Base-by-base conservation (phyloP, 2,329 filamentous ascomycete genomes). In the Paraphoma sp. region DNA sequence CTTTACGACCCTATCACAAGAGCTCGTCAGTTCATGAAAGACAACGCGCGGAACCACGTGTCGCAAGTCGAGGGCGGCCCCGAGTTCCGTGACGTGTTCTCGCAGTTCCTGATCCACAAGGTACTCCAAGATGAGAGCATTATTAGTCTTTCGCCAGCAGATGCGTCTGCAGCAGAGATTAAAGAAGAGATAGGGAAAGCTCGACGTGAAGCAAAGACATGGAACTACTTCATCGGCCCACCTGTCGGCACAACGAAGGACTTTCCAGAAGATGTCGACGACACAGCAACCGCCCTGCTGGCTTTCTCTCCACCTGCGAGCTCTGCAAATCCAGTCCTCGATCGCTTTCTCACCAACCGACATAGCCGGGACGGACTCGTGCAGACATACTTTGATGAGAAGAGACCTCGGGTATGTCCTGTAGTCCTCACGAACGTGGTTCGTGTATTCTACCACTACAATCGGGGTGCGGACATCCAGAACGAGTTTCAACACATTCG, bases 281-380 rank as follows among this genome's bases (percentile, higher is more conserved):
- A 71, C 17, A 77, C 76, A 6, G 65, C 74, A 9, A 57, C 70
- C 8, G 70, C 71, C 14, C 53, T 76, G 18, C 61, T 65, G 16
- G 59, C 65, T 3, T 63, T 76, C 38, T 60, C 54, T 6, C 65
- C 62, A 6, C 51, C 48, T 5, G 29, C 52, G 3, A 17, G 43
- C 3, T 48, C 45, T 9, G 54, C 53, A 7, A 45, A 58, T 9
- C 30, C 42, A 9, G 23, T 64, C 7, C 54, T 67, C 7, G 56
- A 62, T 18, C 31, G n/a, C 7, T 57, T 65, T 18, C 44, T 54
- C 9, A 48, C 73, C 69, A 62, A 81, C 80, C 53, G 79, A 70
- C 44, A 79, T 79, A 29, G 65, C 6, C 47, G 29, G 64, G 53
- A 82, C 77, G 53, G 71, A 69, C 47, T 76, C 70, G 68, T 80